phyloP scores from a whole-genome alignment of 805 yeast genomes.

The Pichia thaimueangensis region DNA sequence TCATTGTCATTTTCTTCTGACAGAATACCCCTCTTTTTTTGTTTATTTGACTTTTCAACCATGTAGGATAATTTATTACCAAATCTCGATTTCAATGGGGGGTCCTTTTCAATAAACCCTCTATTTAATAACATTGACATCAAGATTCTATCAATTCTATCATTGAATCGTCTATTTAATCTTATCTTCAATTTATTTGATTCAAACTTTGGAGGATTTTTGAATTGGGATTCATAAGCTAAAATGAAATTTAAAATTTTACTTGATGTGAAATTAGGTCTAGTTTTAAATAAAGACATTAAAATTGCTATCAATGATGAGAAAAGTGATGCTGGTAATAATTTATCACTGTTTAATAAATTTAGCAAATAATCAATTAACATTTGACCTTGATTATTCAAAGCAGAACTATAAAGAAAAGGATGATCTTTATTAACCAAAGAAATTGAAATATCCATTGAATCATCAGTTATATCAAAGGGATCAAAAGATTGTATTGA shows the following conservation, averaged over 20 bases:
- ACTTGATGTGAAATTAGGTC: conserved; percentile 51
- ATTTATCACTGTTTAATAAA: conserved; percentile 47
- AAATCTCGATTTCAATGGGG: conserved; percentile 26
- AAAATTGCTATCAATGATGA: conserved; percentile 65
- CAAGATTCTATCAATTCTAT: conserved; percentile 29
- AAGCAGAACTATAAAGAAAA: conserved; percentile 40
- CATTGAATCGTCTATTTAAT: conserved; percentile 31
- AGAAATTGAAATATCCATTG: conserved; percentile 37
- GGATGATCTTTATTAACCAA: conserved; percentile 56
- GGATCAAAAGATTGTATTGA: background rate
- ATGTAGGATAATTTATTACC: conserved; percentile 29
- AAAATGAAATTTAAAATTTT: conserved; percentile 55
- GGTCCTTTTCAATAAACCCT: conserved; percentile 29
- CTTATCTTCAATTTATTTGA: conserved; percentile 26
- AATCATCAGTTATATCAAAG: background rate
- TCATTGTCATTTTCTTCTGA: conserved; percentile 37
- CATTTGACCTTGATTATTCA: conserved; percentile 68
- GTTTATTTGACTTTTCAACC: conserved; percentile 25
- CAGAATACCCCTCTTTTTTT: conserved; percentile 22
- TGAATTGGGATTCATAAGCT: conserved; percentile 52
- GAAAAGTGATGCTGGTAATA: conserved; percentile 50
- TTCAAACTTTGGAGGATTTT: conserved; percentile 45
- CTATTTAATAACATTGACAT: conserved; percentile 29
- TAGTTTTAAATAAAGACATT: conserved; percentile 54
- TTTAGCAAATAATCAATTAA: conserved; percentile 60